These are phyloP conservation scores for Chlorella sp. DNA, from an alignment of 139 green algal genomes.

Conservation along the genomic window DNA sequence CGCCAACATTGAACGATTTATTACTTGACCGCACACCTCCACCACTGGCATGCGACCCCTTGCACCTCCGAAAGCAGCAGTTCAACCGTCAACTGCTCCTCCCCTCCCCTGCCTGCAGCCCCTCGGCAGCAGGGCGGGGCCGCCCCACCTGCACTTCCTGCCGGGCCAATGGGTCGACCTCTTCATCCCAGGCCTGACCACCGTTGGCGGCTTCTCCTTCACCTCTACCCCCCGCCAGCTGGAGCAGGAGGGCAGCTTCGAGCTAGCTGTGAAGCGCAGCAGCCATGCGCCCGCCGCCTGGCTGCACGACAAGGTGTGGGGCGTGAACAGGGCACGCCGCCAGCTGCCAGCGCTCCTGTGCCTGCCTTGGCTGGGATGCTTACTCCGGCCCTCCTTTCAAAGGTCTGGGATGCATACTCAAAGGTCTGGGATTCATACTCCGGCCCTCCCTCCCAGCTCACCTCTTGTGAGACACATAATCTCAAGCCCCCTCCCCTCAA, in stretches of 20 bases:
- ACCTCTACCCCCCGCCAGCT: constrained; percentile 11
- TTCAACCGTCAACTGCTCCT: background rate
- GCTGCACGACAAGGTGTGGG: constrained; percentile 33
- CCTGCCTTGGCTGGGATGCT: too few relatives aligned
- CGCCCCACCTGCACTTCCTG: background rate
- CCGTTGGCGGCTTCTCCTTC: constrained; percentile 26
- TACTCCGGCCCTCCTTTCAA: too few relatives aligned
- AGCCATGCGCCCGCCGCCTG: constrained; percentile 8
- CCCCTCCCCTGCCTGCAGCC: background rate
- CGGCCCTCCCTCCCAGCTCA: too few relatives aligned
- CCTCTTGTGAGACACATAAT: too few relatives aligned
- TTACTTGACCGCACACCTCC: too few relatives aligned
- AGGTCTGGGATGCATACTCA: too few relatives aligned
- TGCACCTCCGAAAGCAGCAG: background rate
- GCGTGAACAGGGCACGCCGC: background rate
- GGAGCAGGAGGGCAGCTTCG: background rate
- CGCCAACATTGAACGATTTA: too few relatives aligned
- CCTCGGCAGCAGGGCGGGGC: background rate
- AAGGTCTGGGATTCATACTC: too few relatives aligned
- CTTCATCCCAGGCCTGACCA: background rate
- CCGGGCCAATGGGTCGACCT: constrained; percentile 41
- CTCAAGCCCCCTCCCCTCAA: too few relatives aligned
- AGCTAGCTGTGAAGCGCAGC: constrained; percentile 29
- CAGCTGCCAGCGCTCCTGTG: too few relatives aligned
- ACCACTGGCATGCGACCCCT: too few relatives aligned